Evolutionary conservation across 2,329 filamentous ascomycete genomes (phyloP).

Genomic region (Alternaria gansuensis): DNA sequence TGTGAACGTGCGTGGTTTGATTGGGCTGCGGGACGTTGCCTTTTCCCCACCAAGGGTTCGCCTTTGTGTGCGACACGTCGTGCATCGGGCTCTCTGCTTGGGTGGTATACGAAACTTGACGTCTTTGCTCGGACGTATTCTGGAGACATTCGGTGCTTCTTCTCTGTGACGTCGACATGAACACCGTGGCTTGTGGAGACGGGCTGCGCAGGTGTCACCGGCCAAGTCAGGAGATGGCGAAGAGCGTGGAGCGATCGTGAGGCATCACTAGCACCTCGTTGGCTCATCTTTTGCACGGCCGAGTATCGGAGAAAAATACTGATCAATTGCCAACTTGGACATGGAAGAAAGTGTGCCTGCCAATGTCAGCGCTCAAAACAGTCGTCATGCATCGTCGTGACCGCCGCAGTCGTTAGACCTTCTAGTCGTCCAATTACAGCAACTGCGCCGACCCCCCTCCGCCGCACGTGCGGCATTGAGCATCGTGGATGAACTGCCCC

Average conservation of each 20-base stretch:
- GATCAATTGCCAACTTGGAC: not conserved
- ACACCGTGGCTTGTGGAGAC: conserved; percentile 5
- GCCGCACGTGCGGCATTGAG: conserved; percentile 5
- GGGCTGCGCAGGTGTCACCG: conserved; percentile 3
- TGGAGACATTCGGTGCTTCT: conserved; percentile 16
- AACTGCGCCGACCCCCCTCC: conserved; percentile 5
- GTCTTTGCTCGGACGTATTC: conserved; percentile 18
- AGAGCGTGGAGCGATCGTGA: conserved; percentile 24
- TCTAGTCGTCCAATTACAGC: conserved; percentile 3
- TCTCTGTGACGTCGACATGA: conserved; percentile 16
- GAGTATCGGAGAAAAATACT: not conserved
- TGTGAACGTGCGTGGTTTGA: conserved; percentile 30
- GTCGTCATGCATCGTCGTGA: conserved; percentile 13
- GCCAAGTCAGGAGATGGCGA: conserved; percentile 23
- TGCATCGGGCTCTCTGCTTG: conserved; percentile 19
- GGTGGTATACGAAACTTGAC: conserved; percentile 13
- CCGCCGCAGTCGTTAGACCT: not conserved
- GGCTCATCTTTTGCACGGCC: conserved; percentile 2
- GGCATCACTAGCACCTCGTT: conserved; percentile 21
- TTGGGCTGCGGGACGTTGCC: conserved; percentile 23
- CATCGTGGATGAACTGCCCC: conserved; percentile 7
- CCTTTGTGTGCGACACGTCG: conserved; percentile 15
- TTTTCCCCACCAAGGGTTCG: conserved; percentile 1
- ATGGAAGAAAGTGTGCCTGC: not conserved
- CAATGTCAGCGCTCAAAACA: conserved; percentile 4